A percentile compares a stretch with the other conserved stretches of the same genome.
These are phyloP conservation scores for Citropsis articulata DNA, from an alignment of 345 rosid genomes.

Conservation along the genomic window DNA sequence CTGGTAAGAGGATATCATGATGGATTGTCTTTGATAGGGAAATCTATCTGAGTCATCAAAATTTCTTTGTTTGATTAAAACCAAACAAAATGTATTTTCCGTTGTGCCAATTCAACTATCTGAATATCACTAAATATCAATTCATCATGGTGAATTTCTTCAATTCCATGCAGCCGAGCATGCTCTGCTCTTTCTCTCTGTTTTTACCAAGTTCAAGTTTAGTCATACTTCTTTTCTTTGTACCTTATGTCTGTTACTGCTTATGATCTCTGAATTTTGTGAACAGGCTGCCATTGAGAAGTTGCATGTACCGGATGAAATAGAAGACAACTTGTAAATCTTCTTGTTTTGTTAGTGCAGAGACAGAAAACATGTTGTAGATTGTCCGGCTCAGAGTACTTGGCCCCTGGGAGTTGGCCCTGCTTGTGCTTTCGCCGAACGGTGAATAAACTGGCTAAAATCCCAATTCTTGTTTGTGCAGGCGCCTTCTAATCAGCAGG, in stretches of 20 bases:
- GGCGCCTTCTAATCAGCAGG: slow-evolving; percentile 12
- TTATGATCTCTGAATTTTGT: slow-evolving; percentile 1
- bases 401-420: slow-evolving; percentile 19
- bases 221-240: not conserved
- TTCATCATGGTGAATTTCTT: not conserved
- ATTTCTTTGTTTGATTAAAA: too few relatives aligned
- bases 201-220: not conserved
- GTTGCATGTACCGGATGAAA: slow-evolving; percentile 90
- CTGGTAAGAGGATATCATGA: not conserved
- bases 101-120: too few relatives aligned
- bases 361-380: slow-evolving; percentile 14
- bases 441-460: slow-evolving; percentile 17
- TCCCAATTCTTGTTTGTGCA: not conserved
- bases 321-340: slow-evolving; percentile 60
- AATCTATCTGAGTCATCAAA: not conserved
- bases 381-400: slow-evolving; percentile 18
- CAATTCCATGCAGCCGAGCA: not conserved
- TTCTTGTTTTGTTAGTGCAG: not conserved
- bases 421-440: slow-evolving; percentile 48
- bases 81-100: too few relatives aligned
- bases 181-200: not conserved
- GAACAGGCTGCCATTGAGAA: slow-evolving; percentile 96
- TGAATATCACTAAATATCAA: not conserved
- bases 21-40: not conserved
- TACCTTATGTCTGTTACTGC: not conserved